Evolutionary conservation across 192 early-diverging fungal species (phyloP), one percentile per base, ranked within the genome.

Genomic region (Backusella tuberculispora): DNA sequence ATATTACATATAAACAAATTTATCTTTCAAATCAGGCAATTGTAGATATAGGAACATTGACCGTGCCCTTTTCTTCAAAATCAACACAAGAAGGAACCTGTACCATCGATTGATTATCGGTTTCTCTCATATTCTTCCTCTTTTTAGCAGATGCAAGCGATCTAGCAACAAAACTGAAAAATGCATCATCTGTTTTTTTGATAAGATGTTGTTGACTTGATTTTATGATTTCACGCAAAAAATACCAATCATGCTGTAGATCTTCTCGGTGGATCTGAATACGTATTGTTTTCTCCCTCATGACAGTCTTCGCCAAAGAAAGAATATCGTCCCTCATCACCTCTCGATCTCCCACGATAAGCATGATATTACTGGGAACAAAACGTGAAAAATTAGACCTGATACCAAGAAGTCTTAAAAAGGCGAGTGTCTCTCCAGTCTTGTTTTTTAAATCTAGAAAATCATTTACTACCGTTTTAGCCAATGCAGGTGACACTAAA

Each of bases 271-370:
- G 47, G 4, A 72, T 44, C n/a, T 72, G 34, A 3, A 72, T 19
- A 37, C 40, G 29, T 9, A 53, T 53, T 1, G 6, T 26, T 2
- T 9, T 38, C 8, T 50, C 53, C 1, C 34, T 9, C 21, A n/a
- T 56, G 5, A 50, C 53, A 15, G n/a, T 46, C 12, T 56, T 37
- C 41, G 65, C 29, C 5, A 72, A 19, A n/a, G 13, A 44, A 6
- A 77, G 41, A 56, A 77, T 77, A 56, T 72, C 76, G 17, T 77
- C 76, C 38, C 71, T 26, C 71, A 73, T 77, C 4, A 67, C 70
- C 17, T 77, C 76, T 21, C 43, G 56, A 6, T 77, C 68, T 24
- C 76, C 76, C 34, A 77, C 48, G 29, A 48, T 72, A 3, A 72
- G 43, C 2, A 68, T 42, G 1, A 77, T 12, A 7, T 77, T 48